Base-by-base conservation (phyloP, 1,284 basidiomycete species). In the Papiliotrema terrestris region DNA sequence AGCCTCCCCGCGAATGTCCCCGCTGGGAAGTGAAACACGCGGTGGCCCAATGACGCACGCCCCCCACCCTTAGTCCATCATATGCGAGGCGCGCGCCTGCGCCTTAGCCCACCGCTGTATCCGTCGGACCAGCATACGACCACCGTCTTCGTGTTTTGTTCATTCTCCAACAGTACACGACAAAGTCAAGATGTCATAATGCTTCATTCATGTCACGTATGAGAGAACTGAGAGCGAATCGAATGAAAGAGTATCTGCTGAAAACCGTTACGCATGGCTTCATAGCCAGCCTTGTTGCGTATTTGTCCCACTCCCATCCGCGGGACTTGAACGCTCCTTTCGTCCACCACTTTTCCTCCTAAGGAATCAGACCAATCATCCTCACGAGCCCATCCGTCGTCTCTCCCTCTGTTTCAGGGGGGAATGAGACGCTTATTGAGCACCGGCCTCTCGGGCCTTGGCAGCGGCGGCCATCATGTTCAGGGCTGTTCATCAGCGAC, bases 401-500 rank as follows among this genome's bases (percentile, higher is more conserved):
- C 43, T 23, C n/a, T 26, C 14, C 19, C 20, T 8, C 9, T n/a
- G 17, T 8, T 22, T 41, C 39, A n/a, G n/a, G 17, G 8, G 15
- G 17, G 5, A 17, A 41, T 41, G 17, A 22, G 17, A 22, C 9
- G 48, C 48, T 23, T 41, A 19, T 23, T 20, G 19, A 23, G 39
- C 39, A 20, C 22, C 38, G 37, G 59, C 61, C 11, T 45, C 52
- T 52, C 62, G 58, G 23, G 56, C 62, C 55, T 63, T 63, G 53
- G 71, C 71, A 46, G 67, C 67, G 35, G 65, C 55, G 47, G 73
- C 71, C 71, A 74, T 74, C 67, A 71, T 65, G 68, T 74, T 74
- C 13, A 74, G 58, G 22, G 73, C 72, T 60, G 41, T 15, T 41
- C n/a, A 15, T 2, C 25, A 19, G 38, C 11, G 1, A 35, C 29